These are phyloP conservation scores for Knufia fluminis DNA, from an alignment of 2,329 filamentous ascomycete species.

Conservation along the genomic window DNA sequence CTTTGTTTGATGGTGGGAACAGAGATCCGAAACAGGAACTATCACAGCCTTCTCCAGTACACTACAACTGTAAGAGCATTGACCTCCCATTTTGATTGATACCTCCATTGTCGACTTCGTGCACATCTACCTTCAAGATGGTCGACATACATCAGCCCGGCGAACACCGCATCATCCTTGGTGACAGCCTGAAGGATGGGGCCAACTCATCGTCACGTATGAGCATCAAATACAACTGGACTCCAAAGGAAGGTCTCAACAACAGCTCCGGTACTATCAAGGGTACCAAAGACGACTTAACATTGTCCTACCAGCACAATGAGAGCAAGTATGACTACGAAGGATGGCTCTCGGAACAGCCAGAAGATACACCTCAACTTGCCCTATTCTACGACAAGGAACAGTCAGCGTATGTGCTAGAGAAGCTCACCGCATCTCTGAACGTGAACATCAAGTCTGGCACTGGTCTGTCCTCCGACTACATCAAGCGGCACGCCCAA, in stretches of 20 bases:
- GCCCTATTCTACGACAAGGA: constrained; percentile 65
- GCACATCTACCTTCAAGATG: background rate
- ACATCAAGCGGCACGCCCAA: constrained; percentile 16
- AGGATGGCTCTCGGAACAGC: constrained; percentile 12
- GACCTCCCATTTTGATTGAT: too few relatives aligned
- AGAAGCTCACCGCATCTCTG: constrained; percentile 71
- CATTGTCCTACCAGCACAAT: constrained; percentile 12
- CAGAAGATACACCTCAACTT: constrained; percentile 26
- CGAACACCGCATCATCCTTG: constrained; percentile 39
- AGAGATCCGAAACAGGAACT: too few relatives aligned
- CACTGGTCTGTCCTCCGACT: constrained; percentile 35
- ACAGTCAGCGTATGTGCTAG: constrained; percentile 68
- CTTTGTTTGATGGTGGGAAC: background rate
- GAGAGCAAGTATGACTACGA: constrained; percentile 11
- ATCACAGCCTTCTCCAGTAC: too few relatives aligned
- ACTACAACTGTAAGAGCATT: too few relatives aligned
- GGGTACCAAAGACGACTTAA: constrained; percentile 12
- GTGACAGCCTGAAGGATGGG: constrained; percentile 32
- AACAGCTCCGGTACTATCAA: constrained; percentile 14
- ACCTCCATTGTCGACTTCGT: too few relatives aligned
- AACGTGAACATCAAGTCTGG: constrained; percentile 74
- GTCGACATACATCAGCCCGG: constrained; percentile 24
- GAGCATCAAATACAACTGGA: constrained; percentile 39
- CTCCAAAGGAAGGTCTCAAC: constrained; percentile 30
- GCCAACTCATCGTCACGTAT: constrained; percentile 25